Percentiles rank a stretch among this genome's conserved stretches.
Evolutionary conservation across 2,329 filamentous ascomycete genomes (phyloP).

Genomic region (Venturia asperata): DNA sequence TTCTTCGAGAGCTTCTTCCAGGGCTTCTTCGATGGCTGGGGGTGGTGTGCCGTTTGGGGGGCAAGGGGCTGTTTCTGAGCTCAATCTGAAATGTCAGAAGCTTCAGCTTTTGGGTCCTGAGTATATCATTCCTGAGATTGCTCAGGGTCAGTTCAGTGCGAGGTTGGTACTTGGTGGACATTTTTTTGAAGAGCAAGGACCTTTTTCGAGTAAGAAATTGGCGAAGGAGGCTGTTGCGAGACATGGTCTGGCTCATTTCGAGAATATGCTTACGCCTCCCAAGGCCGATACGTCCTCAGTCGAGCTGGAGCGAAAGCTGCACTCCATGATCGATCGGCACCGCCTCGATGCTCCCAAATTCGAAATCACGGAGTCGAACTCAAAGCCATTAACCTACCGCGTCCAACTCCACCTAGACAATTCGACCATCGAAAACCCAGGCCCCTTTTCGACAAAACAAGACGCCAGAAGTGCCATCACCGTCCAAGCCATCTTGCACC

Average conservation of each 20-base stretch:
- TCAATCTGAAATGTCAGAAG: constrained; percentile 3
- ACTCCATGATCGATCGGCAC: background rate
- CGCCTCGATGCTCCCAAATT: background rate
- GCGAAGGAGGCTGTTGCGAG: constrained; percentile 14
- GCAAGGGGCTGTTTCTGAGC: background rate
- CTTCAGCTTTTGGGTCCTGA: background rate
- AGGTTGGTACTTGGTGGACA: background rate
- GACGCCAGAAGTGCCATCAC: background rate
- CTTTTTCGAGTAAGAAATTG: constrained; percentile 3
- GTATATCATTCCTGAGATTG: background rate
- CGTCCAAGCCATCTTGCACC: background rate
- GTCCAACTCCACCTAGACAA: background rate
- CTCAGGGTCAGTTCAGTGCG: background rate
- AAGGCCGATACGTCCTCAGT: background rate
- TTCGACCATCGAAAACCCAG: background rate
- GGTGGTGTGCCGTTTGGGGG: background rate
- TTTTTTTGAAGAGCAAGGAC: background rate
- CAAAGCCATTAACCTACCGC: background rate
- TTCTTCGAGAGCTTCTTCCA: too few species aligned
- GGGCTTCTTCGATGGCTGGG: background rate
- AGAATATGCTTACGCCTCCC: background rate
- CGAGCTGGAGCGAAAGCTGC: background rate
- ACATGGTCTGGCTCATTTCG: background rate
- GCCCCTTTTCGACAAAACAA: background rate
- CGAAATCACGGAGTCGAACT: background rate